Percentiles rank a stretch among this genome's conserved stretches.
Conservation (phyloP, 192 early-diverging fungal species). For the Entophlyctis luteolus region DNA sequence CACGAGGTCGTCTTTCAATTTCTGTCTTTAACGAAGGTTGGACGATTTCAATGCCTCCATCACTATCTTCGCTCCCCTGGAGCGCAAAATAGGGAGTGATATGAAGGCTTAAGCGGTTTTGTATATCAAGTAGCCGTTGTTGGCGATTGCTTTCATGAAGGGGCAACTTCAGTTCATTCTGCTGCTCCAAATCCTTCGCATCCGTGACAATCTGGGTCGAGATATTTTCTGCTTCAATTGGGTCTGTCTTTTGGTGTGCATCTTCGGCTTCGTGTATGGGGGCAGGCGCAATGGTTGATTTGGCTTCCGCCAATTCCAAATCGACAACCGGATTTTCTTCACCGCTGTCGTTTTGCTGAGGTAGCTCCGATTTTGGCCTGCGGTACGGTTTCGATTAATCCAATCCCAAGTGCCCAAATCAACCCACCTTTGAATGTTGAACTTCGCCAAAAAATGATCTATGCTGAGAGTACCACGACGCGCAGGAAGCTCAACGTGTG, state of each 20-base stretch:
- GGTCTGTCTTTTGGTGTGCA: not conserved
- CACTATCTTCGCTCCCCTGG: not conserved
- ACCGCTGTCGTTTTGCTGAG: not conserved
- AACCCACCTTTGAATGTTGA: not conserved
- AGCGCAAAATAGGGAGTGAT: not conserved
- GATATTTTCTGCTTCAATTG: not conserved
- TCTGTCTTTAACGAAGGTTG: not conserved
- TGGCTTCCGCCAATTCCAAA: not conserved
- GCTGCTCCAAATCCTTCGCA: not conserved
- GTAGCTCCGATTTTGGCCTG: not conserved
- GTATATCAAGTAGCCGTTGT: not conserved
- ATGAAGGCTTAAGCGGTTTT: not conserved
- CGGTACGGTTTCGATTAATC: not conserved
- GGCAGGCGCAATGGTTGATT: not conserved
- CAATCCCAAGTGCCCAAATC: not conserved
- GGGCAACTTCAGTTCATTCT: not conserved
- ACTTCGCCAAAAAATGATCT: not conserved
- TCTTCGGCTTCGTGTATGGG: not conserved
- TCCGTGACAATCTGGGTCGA: not conserved
- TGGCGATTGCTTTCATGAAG: not conserved
- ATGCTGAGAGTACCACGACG: constrained; percentile 7
- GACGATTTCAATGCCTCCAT: constrained; percentile 13
- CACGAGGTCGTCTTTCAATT: not conserved
- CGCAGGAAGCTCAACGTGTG: constrained; percentile 1
- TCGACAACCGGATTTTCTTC: not conserved